Evolutionary conservation across 192 early-diverging fungal genomes (phyloP).

Genomic region (Paraglomus brasilianum): DNA sequence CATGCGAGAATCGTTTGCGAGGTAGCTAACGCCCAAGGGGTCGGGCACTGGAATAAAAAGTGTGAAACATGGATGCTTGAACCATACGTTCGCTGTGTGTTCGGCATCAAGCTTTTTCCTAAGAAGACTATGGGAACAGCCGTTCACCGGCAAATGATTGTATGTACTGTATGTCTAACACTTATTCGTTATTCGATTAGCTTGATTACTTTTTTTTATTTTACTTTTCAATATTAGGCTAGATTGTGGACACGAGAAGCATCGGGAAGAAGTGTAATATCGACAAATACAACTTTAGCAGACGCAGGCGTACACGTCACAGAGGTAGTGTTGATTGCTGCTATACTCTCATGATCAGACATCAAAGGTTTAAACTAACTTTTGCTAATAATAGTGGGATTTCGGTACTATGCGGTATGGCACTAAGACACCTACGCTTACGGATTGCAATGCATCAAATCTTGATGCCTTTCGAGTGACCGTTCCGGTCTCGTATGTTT

Average conservation of each 20-base stretch:
- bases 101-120: slow-evolving; percentile 20
- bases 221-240: not conserved
- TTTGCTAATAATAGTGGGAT: too few species aligned
- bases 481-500: too few species aligned
- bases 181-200: slow-evolving; percentile 18
- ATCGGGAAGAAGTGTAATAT: too few species aligned
- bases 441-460: too few species aligned
- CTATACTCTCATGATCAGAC: too few species aligned
- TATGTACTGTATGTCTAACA: slow-evolving; percentile 16
- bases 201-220: not conserved
- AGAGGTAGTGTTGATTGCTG: too few species aligned
- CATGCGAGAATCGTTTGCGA: slow-evolving; percentile 15
- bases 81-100: slow-evolving; percentile 17
- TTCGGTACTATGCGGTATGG: not conserved
- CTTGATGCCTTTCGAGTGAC: too few species aligned
- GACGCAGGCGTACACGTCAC: too few species aligned
- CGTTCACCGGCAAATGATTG: slow-evolving; percentile 13
- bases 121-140: slow-evolving; percentile 6
- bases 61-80: slow-evolving; percentile 12
- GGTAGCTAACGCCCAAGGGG: slow-evolving; percentile 3
- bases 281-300: slow-evolving; percentile 7
- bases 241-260: slow-evolving; percentile 6
- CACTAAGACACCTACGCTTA: too few species aligned
- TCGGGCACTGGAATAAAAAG: not conserved
- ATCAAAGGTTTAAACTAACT: too few species aligned